Evolutionary conservation across 345 rosid species (phyloP).

Genomic region (Hevea brasiliensis): DNA sequence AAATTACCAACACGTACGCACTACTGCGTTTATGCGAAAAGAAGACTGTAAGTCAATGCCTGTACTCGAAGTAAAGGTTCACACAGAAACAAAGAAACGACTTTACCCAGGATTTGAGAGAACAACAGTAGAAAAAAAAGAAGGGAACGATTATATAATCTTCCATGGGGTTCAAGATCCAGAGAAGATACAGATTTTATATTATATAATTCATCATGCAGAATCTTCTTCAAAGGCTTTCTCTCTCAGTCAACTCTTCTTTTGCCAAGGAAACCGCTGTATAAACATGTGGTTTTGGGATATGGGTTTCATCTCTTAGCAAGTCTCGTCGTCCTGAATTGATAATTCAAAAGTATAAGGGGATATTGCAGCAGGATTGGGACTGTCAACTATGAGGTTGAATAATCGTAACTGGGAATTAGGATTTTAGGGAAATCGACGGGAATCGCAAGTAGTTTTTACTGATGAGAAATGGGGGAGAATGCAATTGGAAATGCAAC

Average conservation of each 20-base stretch:
- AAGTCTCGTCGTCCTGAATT: background rate
- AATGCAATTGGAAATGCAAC: background rate
- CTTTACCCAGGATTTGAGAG: too few relatives aligned
- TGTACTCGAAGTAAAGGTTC: background rate
- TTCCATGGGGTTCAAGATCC: slow-evolving; percentile 15
- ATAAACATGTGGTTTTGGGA: slow-evolving; percentile 5
- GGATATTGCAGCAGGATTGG: background rate
- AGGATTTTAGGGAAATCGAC: background rate
- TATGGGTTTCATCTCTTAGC: background rate
- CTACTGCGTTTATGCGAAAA: too few relatives aligned
- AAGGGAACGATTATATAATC: too few relatives aligned
- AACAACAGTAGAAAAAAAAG: too few relatives aligned
- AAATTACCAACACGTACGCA: too few relatives aligned
- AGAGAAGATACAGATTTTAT: background rate
- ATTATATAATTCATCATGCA: background rate
- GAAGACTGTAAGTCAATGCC: slow-evolving; percentile 18
- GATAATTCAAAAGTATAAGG: too few relatives aligned
- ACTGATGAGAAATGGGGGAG: slow-evolving; percentile 30
- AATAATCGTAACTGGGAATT: background rate
- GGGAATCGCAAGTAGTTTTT: background rate
- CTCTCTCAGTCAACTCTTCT: background rate
- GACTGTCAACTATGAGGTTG: background rate
- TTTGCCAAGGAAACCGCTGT: background rate
- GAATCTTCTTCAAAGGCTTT: slow-evolving; percentile 3
- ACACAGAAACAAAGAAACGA: too few relatives aligned